phyloP scores from a whole-genome alignment of 345 rosid species.

The Lepidium sativum region DNA sequence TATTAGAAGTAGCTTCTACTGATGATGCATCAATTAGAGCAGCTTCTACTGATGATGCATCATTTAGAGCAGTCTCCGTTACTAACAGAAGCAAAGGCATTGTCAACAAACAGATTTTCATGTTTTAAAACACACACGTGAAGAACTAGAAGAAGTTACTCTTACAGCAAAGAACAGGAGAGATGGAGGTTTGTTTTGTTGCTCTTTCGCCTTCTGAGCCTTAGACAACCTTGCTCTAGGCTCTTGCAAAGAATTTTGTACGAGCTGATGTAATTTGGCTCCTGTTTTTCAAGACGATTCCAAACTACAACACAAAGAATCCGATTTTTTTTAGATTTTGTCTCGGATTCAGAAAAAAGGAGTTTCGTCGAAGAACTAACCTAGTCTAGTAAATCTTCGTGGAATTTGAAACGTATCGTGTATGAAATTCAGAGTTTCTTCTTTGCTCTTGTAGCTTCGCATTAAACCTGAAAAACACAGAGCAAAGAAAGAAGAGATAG shows the following conservation, averaged over 20 bases:
- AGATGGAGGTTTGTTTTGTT: not conserved
- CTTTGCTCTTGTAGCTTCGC: not conserved
- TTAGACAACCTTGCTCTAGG: not conserved
- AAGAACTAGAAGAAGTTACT: too few relatives aligned
- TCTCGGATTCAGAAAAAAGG: not conserved
- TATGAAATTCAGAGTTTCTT: not conserved
- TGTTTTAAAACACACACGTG: too few relatives aligned
- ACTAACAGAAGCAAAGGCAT: not conserved
- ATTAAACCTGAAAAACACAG: not conserved
- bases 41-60: not conserved
- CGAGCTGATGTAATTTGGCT: not conserved
- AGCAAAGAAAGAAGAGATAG: not conserved
- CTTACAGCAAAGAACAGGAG: not conserved
- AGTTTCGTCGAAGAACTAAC: not conserved
- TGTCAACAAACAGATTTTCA: too few relatives aligned
- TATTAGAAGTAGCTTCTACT: not conserved
- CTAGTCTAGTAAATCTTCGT: not conserved
- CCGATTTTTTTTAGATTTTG: not conserved
- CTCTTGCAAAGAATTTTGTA: not conserved
- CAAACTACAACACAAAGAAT: not conserved
- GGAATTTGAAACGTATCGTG: not conserved
- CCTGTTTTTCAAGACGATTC: not conserved
- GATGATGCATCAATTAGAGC: not conserved
- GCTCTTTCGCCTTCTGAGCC: not conserved
- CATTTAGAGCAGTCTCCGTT: not conserved